Conservation (phyloP, 352 stramenopile species). For the Phytopythium boreale region DNA sequence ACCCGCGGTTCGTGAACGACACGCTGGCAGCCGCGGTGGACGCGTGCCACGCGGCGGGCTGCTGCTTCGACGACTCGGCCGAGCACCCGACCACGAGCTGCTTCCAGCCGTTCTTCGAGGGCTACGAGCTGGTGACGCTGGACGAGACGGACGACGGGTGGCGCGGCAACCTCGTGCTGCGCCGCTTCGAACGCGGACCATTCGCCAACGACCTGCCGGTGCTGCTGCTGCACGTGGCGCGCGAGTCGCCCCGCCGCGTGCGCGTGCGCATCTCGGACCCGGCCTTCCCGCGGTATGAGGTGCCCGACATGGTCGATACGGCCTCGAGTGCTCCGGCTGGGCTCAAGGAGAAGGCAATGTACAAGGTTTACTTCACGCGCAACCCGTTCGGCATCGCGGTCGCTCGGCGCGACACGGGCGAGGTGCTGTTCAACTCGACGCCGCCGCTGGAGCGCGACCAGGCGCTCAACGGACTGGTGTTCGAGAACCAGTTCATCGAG, state of each 20-base stretch:
- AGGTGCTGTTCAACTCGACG: constrained; percentile 87
- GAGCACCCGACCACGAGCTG: constrained; percentile 25
- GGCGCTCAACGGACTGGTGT: constrained; percentile 67
- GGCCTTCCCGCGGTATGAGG: constrained; percentile 68
- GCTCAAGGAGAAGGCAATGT: constrained; percentile 15
- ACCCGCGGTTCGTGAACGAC: constrained; percentile 50
- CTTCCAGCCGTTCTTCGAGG: constrained; percentile 67
- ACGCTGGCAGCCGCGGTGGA: constrained; percentile 23
- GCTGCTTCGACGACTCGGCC: constrained; percentile 56
- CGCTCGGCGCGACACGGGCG: constrained; percentile 41
- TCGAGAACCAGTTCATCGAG: constrained; percentile 87
- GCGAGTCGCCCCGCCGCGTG: constrained; percentile 41
- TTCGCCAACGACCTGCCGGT: constrained; percentile 77
- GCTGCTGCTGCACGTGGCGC: constrained; percentile 61
- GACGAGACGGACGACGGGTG: constrained; percentile 51
- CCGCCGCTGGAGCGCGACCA: constrained; percentile 30
- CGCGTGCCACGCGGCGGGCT: constrained; percentile 52
- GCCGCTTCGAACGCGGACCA: constrained; percentile 38
- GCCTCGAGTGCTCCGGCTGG: constrained; percentile 3
- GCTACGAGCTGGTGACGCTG: constrained; percentile 66
- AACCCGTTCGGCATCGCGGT: constrained; percentile 73
- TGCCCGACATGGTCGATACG: constrained; percentile 26
- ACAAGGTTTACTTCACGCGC: constrained; percentile 58
- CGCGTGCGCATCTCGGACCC: constrained; percentile 84
- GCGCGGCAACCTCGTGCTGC: constrained; percentile 50